Percentiles rank a stretch among this genome's conserved stretches.
phyloP scores from a whole-genome alignment of 768 basidiomycete genomes.

The Mycena haematopus region DNA sequence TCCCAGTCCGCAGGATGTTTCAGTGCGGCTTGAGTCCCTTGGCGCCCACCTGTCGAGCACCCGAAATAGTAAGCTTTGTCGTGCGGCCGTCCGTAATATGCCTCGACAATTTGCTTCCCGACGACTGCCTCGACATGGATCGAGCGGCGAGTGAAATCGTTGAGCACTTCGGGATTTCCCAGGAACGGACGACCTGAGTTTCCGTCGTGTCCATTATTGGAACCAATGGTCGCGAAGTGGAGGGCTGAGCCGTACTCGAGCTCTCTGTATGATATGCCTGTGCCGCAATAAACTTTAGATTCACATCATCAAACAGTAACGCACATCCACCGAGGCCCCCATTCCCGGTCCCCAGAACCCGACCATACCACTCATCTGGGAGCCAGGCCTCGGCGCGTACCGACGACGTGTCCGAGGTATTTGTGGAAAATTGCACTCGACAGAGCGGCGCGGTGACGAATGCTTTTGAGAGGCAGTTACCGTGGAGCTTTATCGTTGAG shows the following conservation, averaged over 20 bases:
- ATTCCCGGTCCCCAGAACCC: slow-evolving; percentile 20
- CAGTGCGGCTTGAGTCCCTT: slow-evolving; percentile 32
- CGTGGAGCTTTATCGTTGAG: slow-evolving; percentile 7
- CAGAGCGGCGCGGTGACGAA: slow-evolving; percentile 8
- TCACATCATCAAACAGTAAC: not conserved
- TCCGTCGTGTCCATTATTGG: slow-evolving; percentile 35
- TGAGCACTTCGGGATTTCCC: slow-evolving; percentile 33
- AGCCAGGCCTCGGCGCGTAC: slow-evolving; percentile 25
- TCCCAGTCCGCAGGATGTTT: slow-evolving; percentile 36
- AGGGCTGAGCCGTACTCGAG: slow-evolving; percentile 29
- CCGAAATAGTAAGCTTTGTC: slow-evolving; percentile 35
- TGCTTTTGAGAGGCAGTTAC: not conserved
- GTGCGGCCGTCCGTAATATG: slow-evolving; percentile 30
- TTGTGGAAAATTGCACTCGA: slow-evolving; percentile 19
- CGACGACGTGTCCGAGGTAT: slow-evolving; percentile 10
- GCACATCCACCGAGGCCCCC: slow-evolving; percentile 29
- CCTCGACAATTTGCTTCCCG: slow-evolving; percentile 32
- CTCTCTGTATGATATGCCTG: slow-evolving; percentile 4
- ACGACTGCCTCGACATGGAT: slow-evolving; percentile 33
- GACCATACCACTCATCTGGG: slow-evolving; percentile 28
- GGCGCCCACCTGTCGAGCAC: slow-evolving; percentile 37
- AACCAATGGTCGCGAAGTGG: slow-evolving; percentile 32
- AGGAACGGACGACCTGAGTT: slow-evolving; percentile 27
- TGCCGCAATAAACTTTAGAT: not conserved
- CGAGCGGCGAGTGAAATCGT: slow-evolving; percentile 34